Evolutionary conservation across 2,329 filamentous ascomycete species (phyloP).

Genomic region (Phialophora tarda): DNA sequence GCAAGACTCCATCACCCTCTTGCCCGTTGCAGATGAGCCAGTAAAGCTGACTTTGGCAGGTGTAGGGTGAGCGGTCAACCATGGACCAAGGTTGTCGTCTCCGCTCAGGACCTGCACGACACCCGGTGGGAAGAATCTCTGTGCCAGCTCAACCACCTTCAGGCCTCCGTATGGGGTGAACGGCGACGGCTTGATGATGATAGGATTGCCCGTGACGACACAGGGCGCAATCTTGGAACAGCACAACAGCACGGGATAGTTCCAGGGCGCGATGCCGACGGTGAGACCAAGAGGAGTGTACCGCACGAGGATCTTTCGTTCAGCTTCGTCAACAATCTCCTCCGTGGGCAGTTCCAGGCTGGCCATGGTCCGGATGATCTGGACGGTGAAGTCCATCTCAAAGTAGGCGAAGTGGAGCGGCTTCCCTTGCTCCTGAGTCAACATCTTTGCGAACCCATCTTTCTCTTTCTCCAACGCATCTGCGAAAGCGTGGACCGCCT

Average conservation of each 20-base stretch:
- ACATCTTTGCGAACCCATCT: slow-evolving; percentile 46
- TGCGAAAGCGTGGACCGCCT: slow-evolving; percentile 44
- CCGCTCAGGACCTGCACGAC: slow-evolving; percentile 66
- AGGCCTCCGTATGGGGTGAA: slow-evolving; percentile 60
- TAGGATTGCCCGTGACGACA: slow-evolving; percentile 59
- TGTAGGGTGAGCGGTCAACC: slow-evolving; percentile 54
- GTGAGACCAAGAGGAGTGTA: slow-evolving; percentile 49
- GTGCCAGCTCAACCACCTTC: slow-evolving; percentile 65
- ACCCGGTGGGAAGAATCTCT: slow-evolving; percentile 64
- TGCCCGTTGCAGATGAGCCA: slow-evolving; percentile 46
- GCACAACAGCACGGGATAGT: slow-evolving; percentile 53
- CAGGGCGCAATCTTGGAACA: slow-evolving; percentile 58
- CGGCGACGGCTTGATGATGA: slow-evolving; percentile 64
- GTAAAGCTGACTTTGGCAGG: slow-evolving; percentile 53
- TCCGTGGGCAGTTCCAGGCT: slow-evolving; percentile 26
- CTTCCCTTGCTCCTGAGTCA: slow-evolving; percentile 53
- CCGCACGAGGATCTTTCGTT: slow-evolving; percentile 45
- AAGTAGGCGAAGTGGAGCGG: slow-evolving; percentile 38
- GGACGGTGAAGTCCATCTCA: slow-evolving; percentile 26
- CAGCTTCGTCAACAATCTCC: slow-evolving; percentile 22
- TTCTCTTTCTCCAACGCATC: slow-evolving; percentile 46
- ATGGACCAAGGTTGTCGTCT: slow-evolving; percentile 64
- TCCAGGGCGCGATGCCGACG: slow-evolving; percentile 66
- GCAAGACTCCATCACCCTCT: slow-evolving; percentile 48
- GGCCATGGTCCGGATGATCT: slow-evolving; percentile 26